Conservation (phyloP, 345 rosid genomes). For the Euclidium syriacum region DNA sequence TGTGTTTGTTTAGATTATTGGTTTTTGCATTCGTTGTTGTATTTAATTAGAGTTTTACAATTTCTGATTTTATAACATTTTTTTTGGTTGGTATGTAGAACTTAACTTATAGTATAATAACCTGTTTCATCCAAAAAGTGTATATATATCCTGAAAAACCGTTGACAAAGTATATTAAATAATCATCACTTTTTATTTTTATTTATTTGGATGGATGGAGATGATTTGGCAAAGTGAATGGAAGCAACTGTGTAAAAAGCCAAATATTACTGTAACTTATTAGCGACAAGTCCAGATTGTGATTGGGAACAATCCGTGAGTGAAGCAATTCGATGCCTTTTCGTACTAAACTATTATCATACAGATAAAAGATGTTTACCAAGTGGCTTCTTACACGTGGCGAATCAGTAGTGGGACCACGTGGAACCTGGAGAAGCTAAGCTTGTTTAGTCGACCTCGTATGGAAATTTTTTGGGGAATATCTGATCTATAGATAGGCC, state of each 20-base stretch:
- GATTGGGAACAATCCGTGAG: conserved; percentile 20
- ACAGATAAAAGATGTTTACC: conserved; percentile 11
- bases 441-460: background rate
- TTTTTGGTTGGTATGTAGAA: too few species aligned
- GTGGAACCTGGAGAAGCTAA: background rate
- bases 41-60: too few species aligned
- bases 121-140: background rate
- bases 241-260: conserved; percentile 14
- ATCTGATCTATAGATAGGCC: background rate
- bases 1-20: too few species aligned
- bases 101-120: too few species aligned
- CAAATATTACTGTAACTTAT: background rate
- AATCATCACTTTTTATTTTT: background rate
- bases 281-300: background rate
- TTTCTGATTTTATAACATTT: too few species aligned
- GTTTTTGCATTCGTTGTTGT: too few species aligned
- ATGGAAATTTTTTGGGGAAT: background rate
- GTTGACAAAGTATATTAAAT: background rate
- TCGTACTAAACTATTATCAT: conserved; percentile 19
- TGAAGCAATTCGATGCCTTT: conserved; percentile 20
- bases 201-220: background rate
- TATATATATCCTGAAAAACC: background rate
- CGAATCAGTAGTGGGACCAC: background rate
- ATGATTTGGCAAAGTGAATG: background rate
- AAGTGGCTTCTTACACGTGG: conserved; percentile 12